Evolutionary conservation across 2,329 filamentous ascomycete genomes (phyloP), one percentile per base, ranked within the genome.

Genomic region (Penicillium sp.): DNA sequence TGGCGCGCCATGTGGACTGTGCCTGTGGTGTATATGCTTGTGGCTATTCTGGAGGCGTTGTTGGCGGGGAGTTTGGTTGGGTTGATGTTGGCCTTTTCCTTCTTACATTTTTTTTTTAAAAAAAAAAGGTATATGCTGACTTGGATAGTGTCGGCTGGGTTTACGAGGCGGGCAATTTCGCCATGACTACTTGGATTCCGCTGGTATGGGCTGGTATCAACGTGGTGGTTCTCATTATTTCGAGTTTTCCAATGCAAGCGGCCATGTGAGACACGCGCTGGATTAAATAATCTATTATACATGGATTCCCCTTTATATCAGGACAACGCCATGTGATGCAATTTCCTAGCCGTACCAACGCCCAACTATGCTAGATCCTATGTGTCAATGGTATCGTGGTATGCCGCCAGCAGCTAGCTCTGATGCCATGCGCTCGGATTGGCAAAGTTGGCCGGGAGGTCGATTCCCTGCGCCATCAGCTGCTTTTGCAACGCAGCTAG

Each of bases 181-280:
- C 86, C 65, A 94, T 96, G 91, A 93, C 91, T 47, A 96, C 92
- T 0, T 96, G 91, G 91, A 89, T 96, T 52, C 92, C 92, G 0
- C 88, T 94, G 66, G 82, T 92, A 21, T 96, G 92, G 92, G 90
- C 85, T 1, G 81, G 90, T 67, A 88, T 93, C 71, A 96, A 91
- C 70, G 86, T 93, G 9, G 72, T 96, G 47, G 82, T 95, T 28
- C 77, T 97, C 47, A 85, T 96, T 50, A 79, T 96, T 60, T 94
- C 91, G 5, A 94, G 90, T 3, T 96, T 96, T 71, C 90, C 91
- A n/a, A 92, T 96, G 52, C 91, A 95, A 68, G 91, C 91, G 49
- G 91, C 90, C 40, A 79, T 96, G 60, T 96, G 73, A 84, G 43
- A 18, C 8, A 11, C 14, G 18, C 5, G 18, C n/a, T 4, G 21